Conservation (phyloP, 768 basidiomycete genomes). For the Galerina marginata region DNA sequence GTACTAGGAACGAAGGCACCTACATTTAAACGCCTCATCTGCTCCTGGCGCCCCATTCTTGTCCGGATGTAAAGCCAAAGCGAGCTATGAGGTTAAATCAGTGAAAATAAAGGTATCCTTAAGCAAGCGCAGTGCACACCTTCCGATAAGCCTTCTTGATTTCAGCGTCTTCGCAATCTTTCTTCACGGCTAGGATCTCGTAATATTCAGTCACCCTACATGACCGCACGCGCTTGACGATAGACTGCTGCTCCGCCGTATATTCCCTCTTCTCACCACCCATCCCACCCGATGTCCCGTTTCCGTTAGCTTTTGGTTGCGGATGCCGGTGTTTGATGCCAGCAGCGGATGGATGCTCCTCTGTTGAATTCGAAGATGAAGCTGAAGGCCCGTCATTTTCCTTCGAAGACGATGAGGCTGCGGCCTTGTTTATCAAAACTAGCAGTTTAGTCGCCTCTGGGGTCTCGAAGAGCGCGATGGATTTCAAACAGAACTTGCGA, state of each 20-base stretch:
- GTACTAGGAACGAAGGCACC: conserved; percentile 26
- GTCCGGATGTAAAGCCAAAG: conserved; percentile 88
- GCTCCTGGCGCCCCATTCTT: conserved; percentile 98
- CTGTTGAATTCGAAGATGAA: conserved; percentile 46
- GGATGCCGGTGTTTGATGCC: conserved; percentile 69
- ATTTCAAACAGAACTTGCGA: conserved; percentile 90
- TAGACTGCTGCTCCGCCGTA: conserved; percentile 79
- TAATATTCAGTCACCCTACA: conserved; percentile 95
- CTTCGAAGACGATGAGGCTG: conserved; percentile 48
- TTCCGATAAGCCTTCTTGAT: conserved; percentile 97
- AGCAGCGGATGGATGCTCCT: conserved; percentile 77
- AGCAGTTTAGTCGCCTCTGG: conserved; percentile 75
- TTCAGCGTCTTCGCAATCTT: conserved; percentile 82
- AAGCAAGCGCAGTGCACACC: conserved; percentile 47
- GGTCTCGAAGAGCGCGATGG: conserved; percentile 80
- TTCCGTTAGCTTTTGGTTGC: conserved; percentile 35
- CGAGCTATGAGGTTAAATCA: conserved; percentile 57
- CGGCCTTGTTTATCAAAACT: conserved; percentile 64
- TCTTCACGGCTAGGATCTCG: conserved; percentile 82
- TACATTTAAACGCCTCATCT: conserved; percentile 97
- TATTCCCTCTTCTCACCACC: conserved; percentile 83
- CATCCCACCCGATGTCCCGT: conserved; percentile 65
- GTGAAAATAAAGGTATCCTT: neutral
- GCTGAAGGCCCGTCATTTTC: conserved; percentile 46
- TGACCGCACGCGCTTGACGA: conserved; percentile 83